These are phyloP conservation scores for Penicillium tannophilum DNA, from an alignment of 495 filamentous ascomycete genomes.

Conservation along the genomic window DNA sequence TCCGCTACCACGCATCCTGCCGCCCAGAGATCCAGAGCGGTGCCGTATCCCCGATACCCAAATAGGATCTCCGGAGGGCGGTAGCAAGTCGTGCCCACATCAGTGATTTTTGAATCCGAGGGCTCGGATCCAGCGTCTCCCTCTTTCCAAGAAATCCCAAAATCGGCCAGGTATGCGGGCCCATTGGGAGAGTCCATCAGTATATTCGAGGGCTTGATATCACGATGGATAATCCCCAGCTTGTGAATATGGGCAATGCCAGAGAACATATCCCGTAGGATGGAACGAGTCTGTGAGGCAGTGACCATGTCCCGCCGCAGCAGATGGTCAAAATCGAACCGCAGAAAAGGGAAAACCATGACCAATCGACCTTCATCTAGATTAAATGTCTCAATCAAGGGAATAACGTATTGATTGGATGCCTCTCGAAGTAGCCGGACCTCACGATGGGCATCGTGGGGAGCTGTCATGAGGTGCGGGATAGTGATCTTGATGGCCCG, in stretches of 20 bases:
- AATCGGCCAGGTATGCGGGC: slow-evolving; percentile 80
- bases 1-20: slow-evolving; percentile 82
- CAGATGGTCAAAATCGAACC: slow-evolving; percentile 66
- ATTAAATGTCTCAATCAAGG: slow-evolving; percentile 69
- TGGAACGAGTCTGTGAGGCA: slow-evolving; percentile 41
- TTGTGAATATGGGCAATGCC: slow-evolving; percentile 73
- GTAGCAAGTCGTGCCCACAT: slow-evolving; percentile 92
- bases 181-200: slow-evolving; percentile 68
- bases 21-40: slow-evolving; percentile 83
- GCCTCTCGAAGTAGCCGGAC: slow-evolving; percentile 66
- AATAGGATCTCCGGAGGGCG: slow-evolving; percentile 90
- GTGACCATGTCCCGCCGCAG: slow-evolving; percentile 54
- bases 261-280: slow-evolving; percentile 67
- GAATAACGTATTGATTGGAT: slow-evolving; percentile 57
- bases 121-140: slow-evolving; percentile 63
- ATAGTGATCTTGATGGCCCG: slow-evolving; percentile 88
- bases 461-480: slow-evolving; percentile 68
- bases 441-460: slow-evolving; percentile 80
- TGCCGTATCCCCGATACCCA: slow-evolving; percentile 71
- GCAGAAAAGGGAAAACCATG: slow-evolving; percentile 82
- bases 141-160: slow-evolving; percentile 86
- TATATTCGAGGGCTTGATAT: slow-evolving; percentile 91
- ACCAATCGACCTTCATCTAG: slow-evolving; percentile 71
- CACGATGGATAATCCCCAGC: slow-evolving; percentile 81
- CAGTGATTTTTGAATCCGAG: slow-evolving; percentile 72